Evolutionary conservation across 139 green algal species (phyloP).

Genomic region (Eudorina sp.): DNA sequence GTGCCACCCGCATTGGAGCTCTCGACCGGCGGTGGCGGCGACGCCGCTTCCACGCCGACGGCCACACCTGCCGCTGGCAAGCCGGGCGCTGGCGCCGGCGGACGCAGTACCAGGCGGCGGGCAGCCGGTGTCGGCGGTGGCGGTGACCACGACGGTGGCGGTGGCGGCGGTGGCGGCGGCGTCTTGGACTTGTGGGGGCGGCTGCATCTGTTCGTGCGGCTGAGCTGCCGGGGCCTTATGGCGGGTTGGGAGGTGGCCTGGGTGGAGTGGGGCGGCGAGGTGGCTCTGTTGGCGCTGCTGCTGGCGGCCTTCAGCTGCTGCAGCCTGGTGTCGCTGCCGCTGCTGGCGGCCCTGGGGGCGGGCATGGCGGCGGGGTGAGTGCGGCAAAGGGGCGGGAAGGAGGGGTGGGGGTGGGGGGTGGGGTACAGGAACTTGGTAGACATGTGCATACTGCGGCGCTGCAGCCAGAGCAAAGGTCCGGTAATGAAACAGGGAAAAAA

Average conservation of each 20-base stretch:
- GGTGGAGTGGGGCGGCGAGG: slow-evolving; percentile 68
- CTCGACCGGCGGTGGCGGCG: too few species aligned
- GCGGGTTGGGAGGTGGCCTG: slow-evolving; percentile 34
- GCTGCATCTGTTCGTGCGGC: neutral
- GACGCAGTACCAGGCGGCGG: too few species aligned
- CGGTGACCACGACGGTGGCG: neutral
- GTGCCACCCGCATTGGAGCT: too few species aligned
- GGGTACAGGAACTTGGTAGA: too few species aligned
- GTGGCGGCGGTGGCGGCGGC: neutral
- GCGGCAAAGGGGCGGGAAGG: neutral
- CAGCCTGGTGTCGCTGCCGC: slow-evolving; percentile 67
- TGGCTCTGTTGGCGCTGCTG: slow-evolving; percentile 68
- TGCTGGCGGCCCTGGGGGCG: slow-evolving; percentile 55
- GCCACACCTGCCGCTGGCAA: too few species aligned
- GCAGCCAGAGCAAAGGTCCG: too few species aligned
- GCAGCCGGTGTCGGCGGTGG: neutral
- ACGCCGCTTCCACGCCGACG: too few species aligned
- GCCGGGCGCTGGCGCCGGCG: too few species aligned
- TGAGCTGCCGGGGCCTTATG: neutral
- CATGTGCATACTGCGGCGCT: too few species aligned
- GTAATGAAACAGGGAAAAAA: too few species aligned
- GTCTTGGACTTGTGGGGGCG: too few species aligned
- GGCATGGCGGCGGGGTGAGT: slow-evolving; percentile 61
- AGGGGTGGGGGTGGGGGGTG: neutral
- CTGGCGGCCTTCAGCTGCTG: slow-evolving; percentile 65